A percentile compares a stretch with the other conserved stretches of the same genome.
phyloP scores from a whole-genome alignment of 257 asterid genomes.

The Fraxinus pennsylvanica region DNA sequence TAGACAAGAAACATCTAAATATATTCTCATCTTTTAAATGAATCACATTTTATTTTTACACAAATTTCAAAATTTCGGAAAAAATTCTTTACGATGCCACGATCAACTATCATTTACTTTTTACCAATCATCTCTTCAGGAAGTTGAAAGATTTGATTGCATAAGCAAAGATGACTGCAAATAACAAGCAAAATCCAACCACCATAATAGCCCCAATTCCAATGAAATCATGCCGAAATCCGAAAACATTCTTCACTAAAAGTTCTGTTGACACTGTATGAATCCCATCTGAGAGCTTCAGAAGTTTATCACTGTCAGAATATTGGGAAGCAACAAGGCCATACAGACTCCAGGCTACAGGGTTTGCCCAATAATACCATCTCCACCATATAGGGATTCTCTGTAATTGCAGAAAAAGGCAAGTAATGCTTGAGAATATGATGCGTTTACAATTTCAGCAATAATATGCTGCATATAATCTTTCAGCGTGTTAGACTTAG shows the following conservation, averaged over 20 bases:
- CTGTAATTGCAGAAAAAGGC: constrained; percentile 25
- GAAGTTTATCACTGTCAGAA: constrained; percentile 50
- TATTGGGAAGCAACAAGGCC: constrained; percentile 80
- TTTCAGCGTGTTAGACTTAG: neutral
- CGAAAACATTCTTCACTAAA: constrained; percentile 61
- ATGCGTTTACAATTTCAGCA: neutral
- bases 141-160: constrained; percentile 83
- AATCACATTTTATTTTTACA: neutral
- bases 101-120: neutral
- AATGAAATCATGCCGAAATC: constrained; percentile 71
- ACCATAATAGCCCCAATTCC: constrained; percentile 74
- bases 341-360: constrained; percentile 41
- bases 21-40: no score
- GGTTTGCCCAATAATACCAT: constrained; percentile 45
- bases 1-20: no score
- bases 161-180: constrained; percentile 75
- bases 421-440: constrained; percentile 15
- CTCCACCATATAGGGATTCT: constrained; percentile 56
- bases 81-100: no score
- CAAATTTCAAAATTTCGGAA: neutral
- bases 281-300: constrained; percentile 67
- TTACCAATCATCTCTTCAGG: constrained; percentile 60
- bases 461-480: neutral
- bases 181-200: constrained; percentile 66
- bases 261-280: constrained; percentile 41